Evolutionary conservation across 2,329 filamentous ascomycete genomes (phyloP), one percentile per base, ranked within the genome.

Genomic region (Fusarium tuaranense): DNA sequence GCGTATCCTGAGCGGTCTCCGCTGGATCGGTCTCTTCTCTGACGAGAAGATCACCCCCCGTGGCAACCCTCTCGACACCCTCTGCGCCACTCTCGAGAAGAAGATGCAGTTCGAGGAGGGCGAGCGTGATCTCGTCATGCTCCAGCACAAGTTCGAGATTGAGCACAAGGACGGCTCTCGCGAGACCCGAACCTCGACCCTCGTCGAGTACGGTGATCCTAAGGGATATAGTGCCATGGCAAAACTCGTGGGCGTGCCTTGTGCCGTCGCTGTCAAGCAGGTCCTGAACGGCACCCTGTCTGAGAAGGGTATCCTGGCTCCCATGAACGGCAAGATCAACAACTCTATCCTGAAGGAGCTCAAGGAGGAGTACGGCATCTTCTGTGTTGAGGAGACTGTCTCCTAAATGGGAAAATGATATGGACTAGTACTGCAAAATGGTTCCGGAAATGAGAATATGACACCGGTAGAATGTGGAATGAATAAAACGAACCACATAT

Each of bases 201-300:
- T 98, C 18, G 88, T 87, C 80, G 94, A 97, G 82, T 96, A 97
- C 83, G 95, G 95, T 82, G 91, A 91, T 79, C 92, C 93, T 68
- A 88, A 90, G 76, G 93, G 93, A 38, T 97, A 96, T 86, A 92
- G 89, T 5, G 91, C 93, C 76, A 97, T 98, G 95, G 94, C 94
- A 55, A 93, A 92, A 83, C 84, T 95, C 51, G 94, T 97, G 65
- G 94, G 94, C 80, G 88, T 95, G 6, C 93, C 93, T 7, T 86
- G 84, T 69, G 84, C 81, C 60, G 84, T 85, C 14, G 67, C 94
- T 53, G 93, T 95, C 71, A 89, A 94, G 87, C 90, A 93, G 86
- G 92, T 97, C 27, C 88, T 96, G 44, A 88, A 95, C 82, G 93
- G 93, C 20, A 93, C 91, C 4, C 91, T 95, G 71, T 88, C 86